phyloP scores from a whole-genome alignment of 2,329 filamentous ascomycete species.

The Fusarium decemcellulare region DNA sequence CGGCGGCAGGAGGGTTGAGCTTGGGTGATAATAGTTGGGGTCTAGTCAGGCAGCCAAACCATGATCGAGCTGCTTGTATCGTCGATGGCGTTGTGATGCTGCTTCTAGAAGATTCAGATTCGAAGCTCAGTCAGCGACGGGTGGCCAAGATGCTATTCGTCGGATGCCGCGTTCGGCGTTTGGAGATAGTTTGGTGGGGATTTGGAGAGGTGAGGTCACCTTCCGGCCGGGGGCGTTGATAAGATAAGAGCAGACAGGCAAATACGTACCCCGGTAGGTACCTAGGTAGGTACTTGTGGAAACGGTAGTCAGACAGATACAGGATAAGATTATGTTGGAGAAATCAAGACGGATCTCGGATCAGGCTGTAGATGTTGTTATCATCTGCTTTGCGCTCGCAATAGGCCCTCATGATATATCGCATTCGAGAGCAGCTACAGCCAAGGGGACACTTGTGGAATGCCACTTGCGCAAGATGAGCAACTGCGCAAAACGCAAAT shows the following conservation, averaged over 20 bases:
- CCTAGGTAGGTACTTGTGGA: no score
- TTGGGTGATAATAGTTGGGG: slow-evolving; percentile 10
- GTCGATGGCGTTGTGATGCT: slow-evolving; percentile 18
- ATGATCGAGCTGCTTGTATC: slow-evolving; percentile 25
- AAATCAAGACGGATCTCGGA: no score
- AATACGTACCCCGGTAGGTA: no score
- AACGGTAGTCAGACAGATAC: no score
- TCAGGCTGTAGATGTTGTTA: no score
- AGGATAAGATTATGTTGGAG: no score
- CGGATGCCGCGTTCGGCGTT: slow-evolving; percentile 35
- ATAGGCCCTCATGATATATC: no score
- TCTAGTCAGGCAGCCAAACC: slow-evolving; percentile 23
- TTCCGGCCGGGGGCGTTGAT: slow-evolving; percentile 26
- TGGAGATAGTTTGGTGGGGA: slow-evolving; percentile 44
- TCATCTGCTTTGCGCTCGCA: no score
- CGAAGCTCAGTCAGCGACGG: slow-evolving; percentile 44
- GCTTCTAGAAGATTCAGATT: slow-evolving; percentile 49
- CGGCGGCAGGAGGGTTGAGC: slow-evolving; percentile 16
- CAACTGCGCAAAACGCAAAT: slow-evolving; percentile 32
- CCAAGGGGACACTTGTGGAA: no score
- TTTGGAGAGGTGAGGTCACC: slow-evolving; percentile 41
- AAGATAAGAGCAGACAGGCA: slow-evolving; percentile 31
- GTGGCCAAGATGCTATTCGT: slow-evolving; percentile 37
- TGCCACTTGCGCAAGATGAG: slow-evolving; percentile 1
- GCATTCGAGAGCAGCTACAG: no score